Evolutionary conservation across 208 protist genomes (phyloP).

Genomic region (Wallacemonas sp.): DNA sequence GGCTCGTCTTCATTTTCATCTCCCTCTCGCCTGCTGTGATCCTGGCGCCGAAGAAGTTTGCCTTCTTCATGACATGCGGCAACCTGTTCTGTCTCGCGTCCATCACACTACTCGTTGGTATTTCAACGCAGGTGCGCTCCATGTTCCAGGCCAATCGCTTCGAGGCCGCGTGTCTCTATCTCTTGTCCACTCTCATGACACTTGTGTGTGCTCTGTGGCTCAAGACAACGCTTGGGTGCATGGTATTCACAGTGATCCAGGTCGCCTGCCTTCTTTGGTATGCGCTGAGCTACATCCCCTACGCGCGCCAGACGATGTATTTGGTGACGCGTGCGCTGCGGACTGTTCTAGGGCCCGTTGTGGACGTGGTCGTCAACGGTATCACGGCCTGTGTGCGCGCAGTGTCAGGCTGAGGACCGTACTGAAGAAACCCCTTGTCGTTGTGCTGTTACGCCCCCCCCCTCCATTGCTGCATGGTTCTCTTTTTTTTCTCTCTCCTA

Average conservation of each 20-base stretch:
- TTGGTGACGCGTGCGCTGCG: slow-evolving; percentile 15
- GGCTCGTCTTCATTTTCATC: slow-evolving; percentile 77
- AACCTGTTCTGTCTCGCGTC: slow-evolving; percentile 85
- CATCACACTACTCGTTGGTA: slow-evolving; percentile 90
- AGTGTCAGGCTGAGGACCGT: background rate
- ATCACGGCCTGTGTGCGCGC: slow-evolving; percentile 26
- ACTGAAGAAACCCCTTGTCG: too few relatives aligned
- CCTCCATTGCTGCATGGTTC: background rate
- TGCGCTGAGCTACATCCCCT: slow-evolving; percentile 88
- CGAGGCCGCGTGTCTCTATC: slow-evolving; percentile 71
- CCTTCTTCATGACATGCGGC: slow-evolving; percentile 89
- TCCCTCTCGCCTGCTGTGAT: slow-evolving; percentile 61
- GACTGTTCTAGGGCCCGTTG: slow-evolving; percentile 24
- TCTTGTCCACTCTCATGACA: slow-evolving; percentile 68
- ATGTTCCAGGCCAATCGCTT: slow-evolving; percentile 85
- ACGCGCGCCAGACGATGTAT: slow-evolving; percentile 61
- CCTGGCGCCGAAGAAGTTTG: slow-evolving; percentile 85
- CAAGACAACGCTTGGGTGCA: slow-evolving; percentile 47
- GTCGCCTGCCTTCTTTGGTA: slow-evolving; percentile 85
- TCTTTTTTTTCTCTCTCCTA: slow-evolving; percentile 4
- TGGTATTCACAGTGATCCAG: slow-evolving; percentile 71
- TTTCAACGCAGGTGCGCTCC: slow-evolving; percentile 57
- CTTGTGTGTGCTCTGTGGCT: slow-evolving; percentile 67
- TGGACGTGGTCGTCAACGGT: slow-evolving; percentile 25
- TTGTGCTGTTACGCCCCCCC: too few relatives aligned